Base-by-base conservation (phyloP, 169 alveolate genomes). In the Eimeria falciformis region DNA sequence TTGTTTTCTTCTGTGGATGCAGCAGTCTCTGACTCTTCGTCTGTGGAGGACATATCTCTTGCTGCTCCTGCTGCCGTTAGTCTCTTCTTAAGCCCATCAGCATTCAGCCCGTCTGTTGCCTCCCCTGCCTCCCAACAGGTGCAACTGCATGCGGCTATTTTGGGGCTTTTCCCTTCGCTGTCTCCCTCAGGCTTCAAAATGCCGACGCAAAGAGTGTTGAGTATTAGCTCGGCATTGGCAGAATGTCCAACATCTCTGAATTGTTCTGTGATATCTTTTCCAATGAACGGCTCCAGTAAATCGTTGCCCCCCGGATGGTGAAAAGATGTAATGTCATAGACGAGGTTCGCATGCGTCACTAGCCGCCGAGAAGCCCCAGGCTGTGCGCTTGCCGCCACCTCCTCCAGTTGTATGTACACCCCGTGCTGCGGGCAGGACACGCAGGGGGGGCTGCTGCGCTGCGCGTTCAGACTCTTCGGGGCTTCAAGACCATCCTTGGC, bases 241-340 rank as follows among this genome's bases (percentile, higher is more conserved):
- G 73, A 50, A 29, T 79, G 89, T 47, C 89, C 89, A 0, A n/a
- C 73, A 1, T 79, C 89, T 1, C 53, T 29, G 53, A 79, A 79
- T 6, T 47, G 33, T 12, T 47, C 55, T 0, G 89, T 79, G 50
- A 79, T 1, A 25, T 79, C 89, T 9, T 23, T 6, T 5, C 89
- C 89, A 11, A 9, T 21, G 46, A 7, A n/a, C 11, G 47, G 69
- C 21, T 55, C 18, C 55, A 79, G 53, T 23, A 79, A 3, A 12
- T 50, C 65, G 11, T 43, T 4, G 25, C 89, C 89, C 5, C 89
- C 89, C 25, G 89, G 89, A 53, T 79, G 89, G 17, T 23, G 18
- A 27, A 79, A 79, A 45, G 17, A 5, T 47, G 27, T 1, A 23
- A 79, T 53, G 29, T 37, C 53, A 73, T 50, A 53, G 55, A 79